phyloP scores from a whole-genome alignment of 2,329 filamentous ascomycete genomes.

The Verticillium zaregamsianum region DNA sequence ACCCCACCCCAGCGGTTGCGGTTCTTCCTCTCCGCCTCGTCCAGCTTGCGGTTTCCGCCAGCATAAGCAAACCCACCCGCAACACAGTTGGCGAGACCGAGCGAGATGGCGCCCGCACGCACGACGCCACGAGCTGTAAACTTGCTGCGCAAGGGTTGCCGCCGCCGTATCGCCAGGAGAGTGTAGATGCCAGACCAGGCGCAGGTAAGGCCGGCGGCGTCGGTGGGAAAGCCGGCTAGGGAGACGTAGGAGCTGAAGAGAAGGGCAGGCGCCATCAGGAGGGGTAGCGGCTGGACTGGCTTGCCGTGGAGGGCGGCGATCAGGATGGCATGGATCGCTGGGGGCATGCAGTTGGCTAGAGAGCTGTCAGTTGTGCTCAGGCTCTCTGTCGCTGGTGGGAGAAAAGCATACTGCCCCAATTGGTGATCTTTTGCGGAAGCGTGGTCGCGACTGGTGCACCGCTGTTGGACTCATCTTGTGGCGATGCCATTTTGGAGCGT shows the following conservation, averaged over 20 bases:
- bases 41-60: slow-evolving; percentile 44
- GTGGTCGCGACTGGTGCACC: slow-evolving; percentile 15
- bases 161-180: slow-evolving; percentile 46
- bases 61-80: slow-evolving; percentile 50
- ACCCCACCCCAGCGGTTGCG: slow-evolving; percentile 44
- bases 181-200: slow-evolving; percentile 56
- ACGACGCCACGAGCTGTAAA: slow-evolving; percentile 46
- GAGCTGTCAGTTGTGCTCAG: slow-evolving; percentile 2
- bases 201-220: slow-evolving; percentile 50
- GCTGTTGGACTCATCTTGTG: not conserved
- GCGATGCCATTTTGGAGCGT: not conserved
- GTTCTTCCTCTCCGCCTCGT: slow-evolving; percentile 42
- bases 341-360: slow-evolving; percentile 48
- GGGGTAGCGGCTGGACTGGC: slow-evolving; percentile 46
- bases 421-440: slow-evolving; percentile 30
- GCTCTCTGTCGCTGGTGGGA: not conserved
- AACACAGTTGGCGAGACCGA: slow-evolving; percentile 43
- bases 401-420: slow-evolving; percentile 45
- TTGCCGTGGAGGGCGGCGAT: slow-evolving; percentile 52
- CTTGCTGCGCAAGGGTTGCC: slow-evolving; percentile 34
- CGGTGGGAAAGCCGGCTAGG: slow-evolving; percentile 54
- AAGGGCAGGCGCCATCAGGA: slow-evolving; percentile 46
- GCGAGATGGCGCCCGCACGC: slow-evolving; percentile 44
- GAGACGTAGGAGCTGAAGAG: slow-evolving; percentile 56
- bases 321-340: slow-evolving; percentile 52